Evolutionary conservation across 108 stramenopile species (phyloP).

Genomic region (Skeletonema grethae): DNA sequence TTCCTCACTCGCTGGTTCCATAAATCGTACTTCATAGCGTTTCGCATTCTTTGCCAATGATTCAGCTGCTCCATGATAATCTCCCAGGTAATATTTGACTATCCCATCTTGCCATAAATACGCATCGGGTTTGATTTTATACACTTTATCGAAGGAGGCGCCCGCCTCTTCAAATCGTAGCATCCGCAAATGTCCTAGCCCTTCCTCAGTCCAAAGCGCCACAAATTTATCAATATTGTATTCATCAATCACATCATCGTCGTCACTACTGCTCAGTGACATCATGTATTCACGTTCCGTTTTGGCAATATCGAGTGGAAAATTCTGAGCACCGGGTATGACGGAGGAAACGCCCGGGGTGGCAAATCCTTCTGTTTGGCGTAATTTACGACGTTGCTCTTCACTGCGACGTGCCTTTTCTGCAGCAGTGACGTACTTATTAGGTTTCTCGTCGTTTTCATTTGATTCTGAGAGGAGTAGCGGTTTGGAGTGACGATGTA

Average conservation of each 20-base stretch:
- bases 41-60: conserved; percentile 65
- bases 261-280: conserved; percentile 36
- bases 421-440: conserved; percentile 27
- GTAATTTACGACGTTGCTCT: conserved; percentile 58
- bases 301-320: conserved; percentile 51
- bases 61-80: conserved; percentile 55
- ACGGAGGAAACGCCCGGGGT: conserved; percentile 76
- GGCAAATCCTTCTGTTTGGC: conserved; percentile 63
- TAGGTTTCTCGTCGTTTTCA: neutral
- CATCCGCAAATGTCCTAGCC: conserved; percentile 63
- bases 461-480: conserved; percentile 2
- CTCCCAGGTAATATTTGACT: conserved; percentile 69
- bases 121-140: conserved; percentile 68
- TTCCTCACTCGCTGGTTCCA: conserved; percentile 72
- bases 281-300: conserved; percentile 75
- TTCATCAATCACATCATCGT: conserved; percentile 51
- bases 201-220: conserved; percentile 56
- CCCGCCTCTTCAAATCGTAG: conserved; percentile 61
- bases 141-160: conserved; percentile 62
- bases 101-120: conserved; percentile 86
- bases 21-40: conserved; percentile 64
- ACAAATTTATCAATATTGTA: conserved; percentile 55
- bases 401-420: conserved; percentile 72
- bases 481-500: neutral
- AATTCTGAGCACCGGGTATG: conserved; percentile 62